A percentile compares a stretch with the other conserved stretches of the same genome.
These are phyloP conservation scores for Mucor indicus DNA, from an alignment of 371 early-diverging fungal species.

Conservation along the genomic window DNA sequence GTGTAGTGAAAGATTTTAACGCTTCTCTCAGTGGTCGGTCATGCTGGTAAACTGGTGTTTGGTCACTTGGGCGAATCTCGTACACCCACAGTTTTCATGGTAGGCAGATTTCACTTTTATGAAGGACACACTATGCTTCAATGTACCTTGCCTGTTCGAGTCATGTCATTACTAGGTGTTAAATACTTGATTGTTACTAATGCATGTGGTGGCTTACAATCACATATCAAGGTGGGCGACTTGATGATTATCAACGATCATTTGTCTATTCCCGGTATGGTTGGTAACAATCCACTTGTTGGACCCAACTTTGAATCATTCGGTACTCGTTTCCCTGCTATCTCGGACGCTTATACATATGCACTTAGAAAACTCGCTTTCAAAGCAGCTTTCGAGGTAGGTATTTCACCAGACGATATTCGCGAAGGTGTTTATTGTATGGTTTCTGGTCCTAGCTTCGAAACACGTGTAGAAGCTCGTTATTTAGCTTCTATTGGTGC, in stretches of 20 bases:
- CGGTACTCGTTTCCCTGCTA: conserved; percentile 92
- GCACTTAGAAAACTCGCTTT: conserved; percentile 71
- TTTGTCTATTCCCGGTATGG: conserved; percentile 79
- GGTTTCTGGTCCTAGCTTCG: conserved; percentile 90
- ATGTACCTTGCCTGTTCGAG: conserved; percentile 85
- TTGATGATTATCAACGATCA: conserved; percentile 90
- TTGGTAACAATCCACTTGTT: conserved; percentile 78
- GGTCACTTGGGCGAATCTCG: conserved; percentile 74
- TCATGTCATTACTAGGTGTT: conserved; percentile 83
- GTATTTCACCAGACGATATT: conserved; percentile 51
- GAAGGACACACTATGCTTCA: conserved; percentile 81
- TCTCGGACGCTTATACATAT: conserved; percentile 87
- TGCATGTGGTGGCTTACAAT: conserved; percentile 91
- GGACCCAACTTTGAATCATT: conserved; percentile 84
- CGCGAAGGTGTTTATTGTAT: conserved; percentile 85
- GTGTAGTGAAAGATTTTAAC: background rate
- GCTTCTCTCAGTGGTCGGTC: conserved; percentile 67
- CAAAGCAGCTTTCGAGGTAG: conserved; percentile 56
- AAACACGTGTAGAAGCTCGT: conserved; percentile 88
- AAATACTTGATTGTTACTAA: conserved; percentile 83
- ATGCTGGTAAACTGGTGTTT: conserved; percentile 90
- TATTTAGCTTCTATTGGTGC: conserved; percentile 73
- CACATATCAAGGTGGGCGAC: conserved; percentile 79
- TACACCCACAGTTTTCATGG: conserved; percentile 77
- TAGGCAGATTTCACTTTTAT: conserved; percentile 86